phyloP scores from a whole-genome alignment of 1,284 basidiomycete species.

The Farysia itapuensis region DNA sequence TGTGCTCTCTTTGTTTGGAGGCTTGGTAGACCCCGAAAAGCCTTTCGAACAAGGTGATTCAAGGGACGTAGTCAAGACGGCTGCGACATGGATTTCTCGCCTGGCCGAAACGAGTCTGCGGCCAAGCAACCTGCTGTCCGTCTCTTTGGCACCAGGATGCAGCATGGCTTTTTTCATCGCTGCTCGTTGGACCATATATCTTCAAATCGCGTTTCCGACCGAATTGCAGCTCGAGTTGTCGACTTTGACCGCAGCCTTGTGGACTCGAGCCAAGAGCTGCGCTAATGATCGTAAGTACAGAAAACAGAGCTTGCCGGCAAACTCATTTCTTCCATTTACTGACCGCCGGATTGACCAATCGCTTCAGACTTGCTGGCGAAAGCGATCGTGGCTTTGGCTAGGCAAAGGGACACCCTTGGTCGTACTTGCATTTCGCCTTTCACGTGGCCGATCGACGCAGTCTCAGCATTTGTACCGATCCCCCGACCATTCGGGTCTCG shows the following conservation, averaged over 20 bases:
- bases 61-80: slow-evolving; percentile 10
- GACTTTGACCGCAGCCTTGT: slow-evolving; percentile 3
- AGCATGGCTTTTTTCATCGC: slow-evolving; percentile 11
- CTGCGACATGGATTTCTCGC: slow-evolving; percentile 15
- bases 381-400: slow-evolving; percentile 11
- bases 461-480: slow-evolving; percentile 9
- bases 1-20: slow-evolving; percentile 13
- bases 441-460: slow-evolving; percentile 16
- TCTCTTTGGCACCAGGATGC: slow-evolving; percentile 10
- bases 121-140: not conserved
- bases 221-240: slow-evolving; percentile 10
- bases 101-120: slow-evolving; percentile 16
- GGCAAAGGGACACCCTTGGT: slow-evolving; percentile 8
- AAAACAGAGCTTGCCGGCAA: not conserved
- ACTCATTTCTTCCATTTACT: not conserved
- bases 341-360: not conserved
- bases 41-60: slow-evolving; percentile 2
- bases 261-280: slow-evolving; percentile 3
- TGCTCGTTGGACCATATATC: slow-evolving; percentile 12
- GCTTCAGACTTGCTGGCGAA: slow-evolving; percentile 6
- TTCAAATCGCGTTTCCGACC: slow-evolving; percentile 5
- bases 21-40: slow-evolving; percentile 5
- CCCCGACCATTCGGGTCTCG: too few relatives aligned
- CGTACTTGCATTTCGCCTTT: slow-evolving; percentile 25
- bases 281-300: slow-evolving; percentile 10